These are phyloP conservation scores for Quercus dentata DNA, from an alignment of 306 rosid genomes.

Conservation along the genomic window DNA sequence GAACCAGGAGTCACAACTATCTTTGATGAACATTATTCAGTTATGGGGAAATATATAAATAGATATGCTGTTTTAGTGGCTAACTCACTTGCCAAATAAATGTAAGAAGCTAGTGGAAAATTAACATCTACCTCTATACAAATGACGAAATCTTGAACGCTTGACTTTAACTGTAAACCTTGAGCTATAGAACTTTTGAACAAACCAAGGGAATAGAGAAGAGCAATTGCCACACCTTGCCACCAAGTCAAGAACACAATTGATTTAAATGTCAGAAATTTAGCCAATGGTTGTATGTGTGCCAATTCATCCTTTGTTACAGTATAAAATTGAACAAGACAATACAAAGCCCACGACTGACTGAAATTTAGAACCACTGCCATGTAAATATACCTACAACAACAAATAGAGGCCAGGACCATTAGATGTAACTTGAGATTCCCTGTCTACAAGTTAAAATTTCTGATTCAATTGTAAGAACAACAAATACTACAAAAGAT, in stretches of 20 bases:
- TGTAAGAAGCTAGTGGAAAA: conserved; percentile 31
- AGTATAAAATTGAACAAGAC: conserved; percentile 92
- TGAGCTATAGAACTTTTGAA: conserved; percentile 94
- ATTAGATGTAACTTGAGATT: conserved; percentile 29
- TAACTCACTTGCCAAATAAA: conserved; percentile 4
- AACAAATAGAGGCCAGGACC: conserved; percentile 18
- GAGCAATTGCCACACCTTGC: conserved; percentile 99
- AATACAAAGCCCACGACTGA: conserved; percentile 98
- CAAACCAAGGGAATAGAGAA: conserved; percentile 74
- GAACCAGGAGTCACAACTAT: background rate
- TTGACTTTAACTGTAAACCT: conserved; percentile 83
- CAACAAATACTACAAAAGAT: background rate
- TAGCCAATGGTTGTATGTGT: conserved; percentile 91
- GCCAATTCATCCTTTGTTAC: conserved; percentile 86
- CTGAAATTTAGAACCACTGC: conserved; percentile 97
- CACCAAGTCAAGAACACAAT: conserved; percentile 99
- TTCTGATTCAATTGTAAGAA: background rate
- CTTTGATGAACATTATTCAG: background rate
- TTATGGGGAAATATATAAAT: background rate
- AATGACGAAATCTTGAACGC: conserved; percentile 98
- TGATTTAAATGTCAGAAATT: conserved; percentile 92
- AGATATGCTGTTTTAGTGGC: conserved; percentile 9
- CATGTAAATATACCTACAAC: conserved; percentile 84
- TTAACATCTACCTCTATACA: conserved; percentile 78
- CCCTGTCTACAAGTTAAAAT: background rate